These are phyloP conservation scores for Tripterygium wilfordii DNA, from an alignment of 177 flowering plant genomes.

Conservation along the genomic window DNA sequence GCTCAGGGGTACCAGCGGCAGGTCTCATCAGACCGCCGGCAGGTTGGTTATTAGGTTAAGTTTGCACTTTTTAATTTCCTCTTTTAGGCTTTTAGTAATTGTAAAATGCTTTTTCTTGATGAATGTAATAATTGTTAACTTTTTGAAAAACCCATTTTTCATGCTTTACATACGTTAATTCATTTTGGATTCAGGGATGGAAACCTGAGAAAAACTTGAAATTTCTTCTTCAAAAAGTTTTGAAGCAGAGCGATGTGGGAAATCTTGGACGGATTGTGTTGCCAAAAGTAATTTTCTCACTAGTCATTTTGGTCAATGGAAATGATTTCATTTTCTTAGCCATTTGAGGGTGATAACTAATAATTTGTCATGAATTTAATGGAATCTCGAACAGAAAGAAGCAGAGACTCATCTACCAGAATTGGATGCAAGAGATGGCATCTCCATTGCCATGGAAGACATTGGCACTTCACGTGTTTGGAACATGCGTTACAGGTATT, in stretches of 20 bases:
- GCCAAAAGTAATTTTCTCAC: constrained; percentile 75
- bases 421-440: constrained; percentile 90
- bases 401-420: constrained; percentile 96
- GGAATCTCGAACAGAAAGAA: too few relatives aligned
- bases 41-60: constrained; percentile 27
- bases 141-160: too few relatives aligned
- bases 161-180: neutral
- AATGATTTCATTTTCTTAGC: too few relatives aligned
- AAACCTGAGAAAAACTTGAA: constrained; percentile 87
- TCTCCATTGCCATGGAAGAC: constrained; percentile 89
- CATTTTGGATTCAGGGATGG: constrained; percentile 72
- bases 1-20: constrained; percentile 35
- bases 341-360: too few relatives aligned
- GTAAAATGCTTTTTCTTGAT: too few relatives aligned
- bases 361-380: too few relatives aligned
- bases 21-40: constrained; percentile 36
- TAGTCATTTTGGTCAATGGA: too few relatives aligned
- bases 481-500: constrained; percentile 99
- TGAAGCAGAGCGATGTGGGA: constrained; percentile 99
- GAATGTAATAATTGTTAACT: too few relatives aligned
- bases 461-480: constrained; percentile 92
- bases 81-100: too few relatives aligned
- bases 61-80: too few relatives aligned
- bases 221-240: constrained; percentile 88
- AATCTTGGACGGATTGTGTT: constrained; percentile 93